Conservation (phyloP, 1,139 yeast species). For the Blastobotrys arbuscula region DNA sequence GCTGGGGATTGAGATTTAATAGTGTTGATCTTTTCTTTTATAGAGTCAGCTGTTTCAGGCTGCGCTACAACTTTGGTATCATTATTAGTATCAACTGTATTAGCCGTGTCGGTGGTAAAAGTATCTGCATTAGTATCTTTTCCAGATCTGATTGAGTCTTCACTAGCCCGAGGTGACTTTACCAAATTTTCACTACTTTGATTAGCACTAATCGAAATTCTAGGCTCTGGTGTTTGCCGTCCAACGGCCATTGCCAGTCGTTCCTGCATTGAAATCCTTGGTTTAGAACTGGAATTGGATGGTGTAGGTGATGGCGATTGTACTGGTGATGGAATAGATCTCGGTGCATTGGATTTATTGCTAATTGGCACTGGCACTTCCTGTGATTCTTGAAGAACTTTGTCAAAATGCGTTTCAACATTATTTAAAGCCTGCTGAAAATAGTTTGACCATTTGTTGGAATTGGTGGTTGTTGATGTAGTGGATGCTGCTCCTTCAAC, state of each 20-base stretch:
- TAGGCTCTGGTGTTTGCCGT: conserved; percentile 5
- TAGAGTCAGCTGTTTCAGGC: too few species aligned
- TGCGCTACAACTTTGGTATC: too few species aligned
- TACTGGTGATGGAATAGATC: conserved; percentile 1
- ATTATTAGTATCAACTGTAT: too few species aligned
- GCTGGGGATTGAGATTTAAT: conserved; percentile 1
- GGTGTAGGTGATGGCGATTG: background rate
- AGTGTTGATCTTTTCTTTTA: background rate
- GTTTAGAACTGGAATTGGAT: background rate
- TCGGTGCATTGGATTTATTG: conserved; percentile 1
- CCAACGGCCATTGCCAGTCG: conserved; percentile 72
- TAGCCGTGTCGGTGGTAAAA: too few species aligned
- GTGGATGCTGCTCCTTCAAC: too few species aligned
- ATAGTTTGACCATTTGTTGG: conserved; percentile 31
- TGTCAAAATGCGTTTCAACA: conserved; percentile 36
- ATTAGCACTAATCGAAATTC: background rate
- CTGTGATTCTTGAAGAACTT: conserved; percentile 30
- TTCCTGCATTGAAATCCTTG: conserved; percentile 59
- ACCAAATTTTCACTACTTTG: background rate
- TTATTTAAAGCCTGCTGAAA: conserved; percentile 37
- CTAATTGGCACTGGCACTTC: conserved; percentile 6
- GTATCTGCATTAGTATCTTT: too few species aligned
- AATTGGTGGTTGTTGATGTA: background rate
- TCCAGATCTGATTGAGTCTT: background rate
- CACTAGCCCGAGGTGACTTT: background rate